Percentiles rank a stretch among this genome's conserved stretches.
These are phyloP conservation scores for Dothidotthia symphoricarpi DNA, from an alignment of 2,329 filamentous ascomycete species.

Conservation along the genomic window DNA sequence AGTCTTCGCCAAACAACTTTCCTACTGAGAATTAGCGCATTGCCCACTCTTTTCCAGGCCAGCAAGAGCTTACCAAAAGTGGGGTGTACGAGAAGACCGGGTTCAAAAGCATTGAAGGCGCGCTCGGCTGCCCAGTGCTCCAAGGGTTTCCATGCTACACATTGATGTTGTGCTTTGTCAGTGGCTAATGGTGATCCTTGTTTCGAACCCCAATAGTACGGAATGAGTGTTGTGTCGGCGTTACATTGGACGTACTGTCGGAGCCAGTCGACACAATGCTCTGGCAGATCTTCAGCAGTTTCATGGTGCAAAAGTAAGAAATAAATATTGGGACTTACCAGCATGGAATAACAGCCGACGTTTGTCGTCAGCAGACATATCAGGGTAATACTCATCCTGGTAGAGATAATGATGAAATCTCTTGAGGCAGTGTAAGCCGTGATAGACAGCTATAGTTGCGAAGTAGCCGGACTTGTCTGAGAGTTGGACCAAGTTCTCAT, in stretches of 20 bases:
- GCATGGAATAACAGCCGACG: background rate
- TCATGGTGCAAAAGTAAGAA: too few relatives aligned
- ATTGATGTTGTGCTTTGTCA: background rate
- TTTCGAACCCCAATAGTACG: constrained; percentile 1
- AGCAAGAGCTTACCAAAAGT: background rate
- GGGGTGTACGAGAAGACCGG: background rate
- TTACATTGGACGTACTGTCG: constrained; percentile 2
- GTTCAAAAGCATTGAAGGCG: constrained; percentile 1
- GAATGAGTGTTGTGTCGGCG: constrained; percentile 1
- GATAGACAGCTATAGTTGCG: constrained; percentile 1
- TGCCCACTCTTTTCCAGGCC: too few relatives aligned
- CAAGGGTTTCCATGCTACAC: constrained; percentile 1
- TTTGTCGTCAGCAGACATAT: background rate
- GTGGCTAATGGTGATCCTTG: constrained; percentile 1
- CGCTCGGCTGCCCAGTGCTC: constrained; percentile 3
- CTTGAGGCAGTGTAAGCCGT: constrained; percentile 1
- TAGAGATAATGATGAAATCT: constrained; percentile 2
- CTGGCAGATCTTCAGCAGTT: too few relatives aligned
- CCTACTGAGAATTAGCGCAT: background rate
- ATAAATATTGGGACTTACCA: background rate
- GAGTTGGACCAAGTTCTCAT: constrained; percentile 1
- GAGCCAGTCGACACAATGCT: constrained; percentile 1
- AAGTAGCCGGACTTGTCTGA: constrained; percentile 1
- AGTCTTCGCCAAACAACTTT: constrained; percentile 1
- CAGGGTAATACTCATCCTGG: background rate